phyloP scores from a whole-genome alignment of 2,329 filamentous ascomycete species.

The Orbilia blumenaviensis region DNA sequence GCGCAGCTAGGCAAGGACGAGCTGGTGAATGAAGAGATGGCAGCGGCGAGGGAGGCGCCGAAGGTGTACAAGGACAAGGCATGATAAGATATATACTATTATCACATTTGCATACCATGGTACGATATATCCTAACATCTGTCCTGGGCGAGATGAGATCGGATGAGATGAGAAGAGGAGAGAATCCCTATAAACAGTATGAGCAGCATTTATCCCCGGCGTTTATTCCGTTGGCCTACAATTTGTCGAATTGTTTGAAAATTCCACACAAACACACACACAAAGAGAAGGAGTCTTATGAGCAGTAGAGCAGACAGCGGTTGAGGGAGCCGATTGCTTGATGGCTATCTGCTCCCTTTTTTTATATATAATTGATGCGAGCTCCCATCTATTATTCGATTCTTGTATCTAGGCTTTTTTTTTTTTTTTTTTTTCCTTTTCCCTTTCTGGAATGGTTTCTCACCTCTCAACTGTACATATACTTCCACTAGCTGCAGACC shows the following conservation, averaged over 20 bases:
- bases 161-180: not conserved
- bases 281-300: too few relatives aligned
- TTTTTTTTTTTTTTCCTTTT: not conserved
- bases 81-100: too few relatives aligned
- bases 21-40: constrained; percentile 68
- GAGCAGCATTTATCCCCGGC: constrained; percentile 32
- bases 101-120: too few relatives aligned
- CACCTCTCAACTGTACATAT: constrained; percentile 36
- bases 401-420: constrained; percentile 6
- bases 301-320: too few relatives aligned
- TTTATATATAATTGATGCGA: not conserved
- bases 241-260: constrained; percentile 20
- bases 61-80: constrained; percentile 70
- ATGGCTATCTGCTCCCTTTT: not conserved
- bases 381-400: not conserved
- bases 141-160: not conserved
- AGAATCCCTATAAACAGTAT: constrained; percentile 14
- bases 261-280: not conserved
- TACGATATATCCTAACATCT: too few relatives aligned
- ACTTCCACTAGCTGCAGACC: not conserved
- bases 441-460: constrained; percentile 21
- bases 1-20: constrained; percentile 78
- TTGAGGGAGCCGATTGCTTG: not conserved
- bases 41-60: constrained; percentile 75
- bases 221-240: constrained; percentile 4